Conservation (phyloP, 2,329 filamentous ascomycete species). For the Escovopsis sp. region DNA sequence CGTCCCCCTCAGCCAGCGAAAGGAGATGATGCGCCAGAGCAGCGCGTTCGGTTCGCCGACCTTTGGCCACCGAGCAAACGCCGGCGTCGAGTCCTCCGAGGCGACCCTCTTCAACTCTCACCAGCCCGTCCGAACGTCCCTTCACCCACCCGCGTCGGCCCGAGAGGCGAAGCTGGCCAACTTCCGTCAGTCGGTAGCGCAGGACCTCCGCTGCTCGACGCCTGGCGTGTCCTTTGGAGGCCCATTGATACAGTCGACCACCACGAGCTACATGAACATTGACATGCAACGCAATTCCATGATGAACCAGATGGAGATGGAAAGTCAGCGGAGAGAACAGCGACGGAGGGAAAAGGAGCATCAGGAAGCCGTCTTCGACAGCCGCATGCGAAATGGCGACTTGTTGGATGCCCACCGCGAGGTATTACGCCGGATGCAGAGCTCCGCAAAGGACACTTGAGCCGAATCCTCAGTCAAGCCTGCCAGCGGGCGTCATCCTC, state of each 20-base stretch:
- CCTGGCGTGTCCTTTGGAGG: constrained; percentile 21
- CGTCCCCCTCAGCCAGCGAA: constrained; percentile 56
- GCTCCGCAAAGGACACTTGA: constrained; percentile 21
- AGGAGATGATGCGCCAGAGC: constrained; percentile 42
- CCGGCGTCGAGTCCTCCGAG: constrained; percentile 16
- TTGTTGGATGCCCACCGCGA: constrained; percentile 66
- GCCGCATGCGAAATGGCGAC: constrained; percentile 60
- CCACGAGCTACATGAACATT: constrained; percentile 23
- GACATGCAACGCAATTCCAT: constrained; percentile 41
- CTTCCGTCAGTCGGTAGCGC: constrained; percentile 51
- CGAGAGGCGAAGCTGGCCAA: constrained; percentile 47
- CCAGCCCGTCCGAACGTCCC: constrained; percentile 35
- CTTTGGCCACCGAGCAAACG: constrained; percentile 10
- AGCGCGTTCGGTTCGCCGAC: constrained; percentile 22
- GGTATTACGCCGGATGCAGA: constrained; percentile 68
- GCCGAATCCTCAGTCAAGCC: neutral
- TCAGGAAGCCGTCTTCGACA: constrained; percentile 51
- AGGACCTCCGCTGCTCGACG: constrained; percentile 38
- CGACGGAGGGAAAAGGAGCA: constrained; percentile 42
- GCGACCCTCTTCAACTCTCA: constrained; percentile 35
- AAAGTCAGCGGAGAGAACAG: constrained; percentile 43
- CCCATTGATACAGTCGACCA: constrained; percentile 24
- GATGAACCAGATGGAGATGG: constrained; percentile 48
- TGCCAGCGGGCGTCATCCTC: neutral
- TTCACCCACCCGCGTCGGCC: constrained; percentile 25